phyloP scores from a whole-genome alignment of 2,329 filamentous ascomycete genomes.

The Graphiopsis chlorocephala region DNA sequence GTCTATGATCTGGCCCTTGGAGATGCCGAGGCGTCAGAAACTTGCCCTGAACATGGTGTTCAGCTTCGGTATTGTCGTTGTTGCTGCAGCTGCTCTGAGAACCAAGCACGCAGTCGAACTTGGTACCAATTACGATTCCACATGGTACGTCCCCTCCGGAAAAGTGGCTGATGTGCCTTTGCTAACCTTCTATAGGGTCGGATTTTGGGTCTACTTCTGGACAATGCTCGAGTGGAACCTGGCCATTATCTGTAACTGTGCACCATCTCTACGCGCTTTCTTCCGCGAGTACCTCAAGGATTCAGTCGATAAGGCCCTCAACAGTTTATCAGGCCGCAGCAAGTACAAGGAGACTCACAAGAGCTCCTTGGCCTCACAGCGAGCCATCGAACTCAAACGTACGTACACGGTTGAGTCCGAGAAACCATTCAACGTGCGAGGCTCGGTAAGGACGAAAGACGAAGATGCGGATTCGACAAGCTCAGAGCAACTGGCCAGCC shows the following conservation, averaged over 20 bases:
- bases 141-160: neutral
- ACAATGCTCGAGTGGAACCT: slow-evolving; percentile 29
- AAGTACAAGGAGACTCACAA: slow-evolving; percentile 11
- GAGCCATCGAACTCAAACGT: slow-evolving; percentile 8
- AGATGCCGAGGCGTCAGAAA: slow-evolving; percentile 43
- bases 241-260: slow-evolving; percentile 28
- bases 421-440: neutral
- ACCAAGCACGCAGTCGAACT: slow-evolving; percentile 30
- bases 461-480: neutral
- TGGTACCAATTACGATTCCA: slow-evolving; percentile 17
- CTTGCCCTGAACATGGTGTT: slow-evolving; percentile 23
- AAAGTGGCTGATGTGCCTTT: neutral
- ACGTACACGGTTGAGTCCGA: slow-evolving; percentile 9
- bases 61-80: slow-evolving; percentile 29
- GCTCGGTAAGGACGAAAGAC: neutral
- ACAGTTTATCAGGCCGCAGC: slow-evolving; percentile 13
- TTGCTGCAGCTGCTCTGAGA: slow-evolving; percentile 32
- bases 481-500: neutral
- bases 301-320: slow-evolving; percentile 19
- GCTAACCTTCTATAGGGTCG: slow-evolving; percentile 20
- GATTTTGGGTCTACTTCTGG: slow-evolving; percentile 31
- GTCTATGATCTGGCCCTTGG: slow-evolving; percentile 43
- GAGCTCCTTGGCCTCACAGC: neutral
- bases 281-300: slow-evolving; percentile 20
- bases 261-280: slow-evolving; percentile 28